Conservation (phyloP, 2,329 filamentous ascomycete genomes). For the Thielaviopsis populi region DNA sequence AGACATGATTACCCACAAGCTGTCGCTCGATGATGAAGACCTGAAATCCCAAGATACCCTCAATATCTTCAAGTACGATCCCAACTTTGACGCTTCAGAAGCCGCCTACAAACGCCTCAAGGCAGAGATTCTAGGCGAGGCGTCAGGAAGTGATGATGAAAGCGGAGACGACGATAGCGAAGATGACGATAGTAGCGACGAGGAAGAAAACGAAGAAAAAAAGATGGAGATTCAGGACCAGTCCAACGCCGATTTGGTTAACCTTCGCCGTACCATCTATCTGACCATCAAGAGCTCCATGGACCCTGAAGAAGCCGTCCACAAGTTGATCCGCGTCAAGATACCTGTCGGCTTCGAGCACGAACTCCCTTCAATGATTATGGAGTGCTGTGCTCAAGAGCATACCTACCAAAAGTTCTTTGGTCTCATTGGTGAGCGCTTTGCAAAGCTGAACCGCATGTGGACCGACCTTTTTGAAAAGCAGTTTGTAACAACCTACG, state of each 20-base stretch:
- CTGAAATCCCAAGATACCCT: conserved; percentile 73
- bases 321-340: conserved; percentile 92
- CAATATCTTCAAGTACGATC: conserved; percentile 91
- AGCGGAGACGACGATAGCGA: conserved; percentile 40
- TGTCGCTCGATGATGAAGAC: conserved; percentile 61
- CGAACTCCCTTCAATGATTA: conserved; percentile 89
- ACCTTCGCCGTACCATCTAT: conserved; percentile 86
- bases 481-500: conserved; percentile 83
- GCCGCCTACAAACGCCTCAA: conserved; percentile 79
- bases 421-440: conserved; percentile 82
- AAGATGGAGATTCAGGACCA: conserved; percentile 95
- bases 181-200: conserved; percentile 52
- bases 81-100: conserved; percentile 82
- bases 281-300: conserved; percentile 94
- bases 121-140: conserved; percentile 86
- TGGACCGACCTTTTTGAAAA: conserved; percentile 91
- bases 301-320: conserved; percentile 89
- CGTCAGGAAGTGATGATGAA: conserved; percentile 67
- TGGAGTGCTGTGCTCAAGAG: conserved; percentile 93
- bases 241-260: conserved; percentile 89
- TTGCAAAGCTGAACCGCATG: conserved; percentile 87
- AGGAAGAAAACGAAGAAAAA: conserved; percentile 63
- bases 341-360: conserved; percentile 74
- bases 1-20: conserved; percentile 86
- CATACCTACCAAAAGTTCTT: conserved; percentile 97